Evolutionary conservation across 345 rosid species (phyloP), one percentile per base, ranked within the genome.

Genomic region (Hibiscus mutabilis): DNA sequence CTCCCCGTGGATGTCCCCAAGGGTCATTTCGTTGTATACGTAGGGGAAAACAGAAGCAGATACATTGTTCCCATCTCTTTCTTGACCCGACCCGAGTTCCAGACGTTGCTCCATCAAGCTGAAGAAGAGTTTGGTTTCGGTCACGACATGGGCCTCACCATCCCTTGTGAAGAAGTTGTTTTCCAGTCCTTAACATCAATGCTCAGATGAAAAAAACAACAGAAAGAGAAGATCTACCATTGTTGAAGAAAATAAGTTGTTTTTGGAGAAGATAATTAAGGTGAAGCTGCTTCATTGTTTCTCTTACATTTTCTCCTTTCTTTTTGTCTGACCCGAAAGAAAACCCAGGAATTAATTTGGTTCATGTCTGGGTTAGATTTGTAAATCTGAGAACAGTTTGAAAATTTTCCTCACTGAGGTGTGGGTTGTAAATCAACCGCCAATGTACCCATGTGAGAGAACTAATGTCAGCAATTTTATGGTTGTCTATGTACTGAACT

Each of bases 101-200:
- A 88, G 59, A 72, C 40, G 68, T 75, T 91, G 76, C 88, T 91
- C 40, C 87, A 86, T 49, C 88, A 79, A 79, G 93, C 96, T 3
- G 96, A 87, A 72, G 61, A 57, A 57, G 61, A 57, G 15, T 57
- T 57, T 22, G 61, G 61, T 57, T 57, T 57, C 6, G 31, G 80
- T 79, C 97, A 91, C 24, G 89, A 88, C 16, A 88, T 86, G 90
- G 97, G 97, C 19, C 84, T 91, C 21, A 91, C 93, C 15, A 84
- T 91, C 60, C 97, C 97, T 24, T 91, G 97, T 67, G 88, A 91
- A 80, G 97, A 91, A 84, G 86, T 68, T 37, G 89, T 84, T 76
- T 91, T 91, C 62, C 82, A 80, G 62, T 84, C 94, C 69, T 78
- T 91, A 73, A 88, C 91, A 3, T 84, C 93, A 74, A 85, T 75